Conservation (phyloP, 345 rosid species). For the Corchorus capsularis region DNA sequence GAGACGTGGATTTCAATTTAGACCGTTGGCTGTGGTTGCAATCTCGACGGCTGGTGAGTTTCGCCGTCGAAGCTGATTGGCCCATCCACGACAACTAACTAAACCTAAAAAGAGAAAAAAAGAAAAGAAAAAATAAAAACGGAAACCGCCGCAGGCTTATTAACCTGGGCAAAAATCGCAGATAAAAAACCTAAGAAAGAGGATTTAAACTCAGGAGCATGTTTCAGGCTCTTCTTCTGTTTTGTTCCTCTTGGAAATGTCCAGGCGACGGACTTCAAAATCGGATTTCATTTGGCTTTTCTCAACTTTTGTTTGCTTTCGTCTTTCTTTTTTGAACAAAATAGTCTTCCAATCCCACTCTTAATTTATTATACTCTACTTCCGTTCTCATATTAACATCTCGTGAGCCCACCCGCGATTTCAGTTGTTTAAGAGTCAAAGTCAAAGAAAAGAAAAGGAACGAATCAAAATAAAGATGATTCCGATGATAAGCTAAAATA, state of each 20-base stretch:
- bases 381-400: neutral
- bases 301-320: neutral
- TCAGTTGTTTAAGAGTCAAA: neutral
- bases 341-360: neutral
- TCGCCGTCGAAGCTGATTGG: constrained; percentile 67
- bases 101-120: neutral
- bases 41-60: constrained; percentile 43
- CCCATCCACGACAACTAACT: constrained; percentile 55
- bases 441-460: neutral
- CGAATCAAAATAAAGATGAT: neutral
- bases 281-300: constrained; percentile 41
- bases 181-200: neutral
- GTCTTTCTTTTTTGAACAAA: constrained; percentile 15
- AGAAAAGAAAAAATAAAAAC: neutral
- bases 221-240: neutral
- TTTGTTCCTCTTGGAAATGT: constrained; percentile 10
- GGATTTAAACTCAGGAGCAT: neutral
- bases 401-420: neutral
- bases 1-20: constrained; percentile 21
- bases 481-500: neutral
- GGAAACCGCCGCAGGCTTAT: constrained; percentile 2
- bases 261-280: constrained; percentile 43
- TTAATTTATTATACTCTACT: neutral
- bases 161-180: constrained; percentile 12
- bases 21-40: constrained; percentile 37